These are phyloP conservation scores for Chrysanthemum makinoi DNA, from an alignment of 129 eudicot genomes.

Conservation along the genomic window DNA sequence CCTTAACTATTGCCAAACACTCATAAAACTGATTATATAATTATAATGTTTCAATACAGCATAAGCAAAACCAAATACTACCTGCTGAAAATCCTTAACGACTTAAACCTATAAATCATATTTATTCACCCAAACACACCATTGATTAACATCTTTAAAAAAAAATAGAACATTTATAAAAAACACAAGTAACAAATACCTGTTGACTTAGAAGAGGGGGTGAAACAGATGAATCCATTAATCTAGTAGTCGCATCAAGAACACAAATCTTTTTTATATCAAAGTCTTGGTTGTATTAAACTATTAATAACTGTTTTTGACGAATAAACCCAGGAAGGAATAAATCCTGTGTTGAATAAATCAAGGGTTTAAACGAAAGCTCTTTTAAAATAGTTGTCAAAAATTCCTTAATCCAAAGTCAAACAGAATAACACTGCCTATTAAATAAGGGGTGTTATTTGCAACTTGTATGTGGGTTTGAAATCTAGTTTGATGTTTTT, in stretches of 20 bases:
- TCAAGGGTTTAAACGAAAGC: not conserved
- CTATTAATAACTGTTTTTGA: too few relatives aligned
- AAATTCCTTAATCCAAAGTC: not conserved
- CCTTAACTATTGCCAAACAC: too few relatives aligned
- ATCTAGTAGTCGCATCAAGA: constrained; percentile 16
- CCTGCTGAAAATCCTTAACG: too few relatives aligned
- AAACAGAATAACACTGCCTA: not conserved
- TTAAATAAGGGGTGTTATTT: too few relatives aligned
- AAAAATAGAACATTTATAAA: too few relatives aligned
- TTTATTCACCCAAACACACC: constrained; percentile 6
- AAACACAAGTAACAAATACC: constrained; percentile 1
- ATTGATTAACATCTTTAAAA: not conserved
- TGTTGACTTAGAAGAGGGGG: constrained; percentile 7
- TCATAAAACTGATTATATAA: too few relatives aligned
- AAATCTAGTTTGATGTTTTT: not conserved
- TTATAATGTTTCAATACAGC: too few relatives aligned
- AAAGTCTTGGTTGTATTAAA: too few relatives aligned
- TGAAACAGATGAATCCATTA: constrained; percentile 22
- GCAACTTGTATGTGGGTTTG: not conserved
- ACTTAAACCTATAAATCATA: not conserved
- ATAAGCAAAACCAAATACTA: too few relatives aligned
- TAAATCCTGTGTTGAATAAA: constrained; percentile 17
- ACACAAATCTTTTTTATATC: too few relatives aligned
- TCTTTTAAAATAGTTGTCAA: constrained; percentile 24
- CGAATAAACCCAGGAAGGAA: not conserved